Evolutionary conservation across 768 basidiomycete species (phyloP).

Genomic region (Peribolospora kevripleyi): DNA sequence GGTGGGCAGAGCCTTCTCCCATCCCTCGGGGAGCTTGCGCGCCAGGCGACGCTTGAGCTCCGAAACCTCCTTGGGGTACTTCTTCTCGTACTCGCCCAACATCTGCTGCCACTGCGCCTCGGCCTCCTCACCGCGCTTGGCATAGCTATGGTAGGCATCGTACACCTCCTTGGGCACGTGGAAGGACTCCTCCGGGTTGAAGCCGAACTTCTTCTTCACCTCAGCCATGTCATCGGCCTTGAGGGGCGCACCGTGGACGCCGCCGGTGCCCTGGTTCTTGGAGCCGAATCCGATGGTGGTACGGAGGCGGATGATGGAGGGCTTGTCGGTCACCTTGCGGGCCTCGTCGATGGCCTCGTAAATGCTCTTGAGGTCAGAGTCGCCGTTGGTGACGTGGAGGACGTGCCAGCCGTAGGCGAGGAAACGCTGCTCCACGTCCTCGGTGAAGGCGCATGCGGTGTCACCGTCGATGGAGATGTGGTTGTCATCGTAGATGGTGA

Average conservation of each 20-base stretch:
- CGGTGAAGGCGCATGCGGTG: constrained; percentile 78
- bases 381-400: constrained; percentile 24
- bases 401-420: constrained; percentile 85
- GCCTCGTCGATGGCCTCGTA: constrained; percentile 48
- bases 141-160: constrained; percentile 39
- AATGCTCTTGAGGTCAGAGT: constrained; percentile 52
- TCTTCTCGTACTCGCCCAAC: constrained; percentile 44
- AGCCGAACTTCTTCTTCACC: constrained; percentile 61
- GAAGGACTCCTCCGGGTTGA: constrained; percentile 55
- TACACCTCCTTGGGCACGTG: constrained; percentile 49
- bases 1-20: constrained; percentile 64
- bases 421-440: constrained; percentile 73
- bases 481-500: constrained; percentile 89
- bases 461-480: constrained; percentile 93
- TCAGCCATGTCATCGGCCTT: constrained; percentile 72
- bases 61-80: constrained; percentile 60
- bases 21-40: constrained; percentile 56
- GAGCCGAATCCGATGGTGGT: constrained; percentile 91
- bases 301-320: constrained; percentile 58
- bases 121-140: constrained; percentile 43
- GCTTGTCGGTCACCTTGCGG: constrained; percentile 50
- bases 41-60: constrained; percentile 66
- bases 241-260: constrained; percentile 78
- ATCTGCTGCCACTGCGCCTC: constrained; percentile 47
- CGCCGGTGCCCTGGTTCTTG: constrained; percentile 74